phyloP scores from a whole-genome alignment of 441 rosid genomes.

The Brassica balearica region DNA sequence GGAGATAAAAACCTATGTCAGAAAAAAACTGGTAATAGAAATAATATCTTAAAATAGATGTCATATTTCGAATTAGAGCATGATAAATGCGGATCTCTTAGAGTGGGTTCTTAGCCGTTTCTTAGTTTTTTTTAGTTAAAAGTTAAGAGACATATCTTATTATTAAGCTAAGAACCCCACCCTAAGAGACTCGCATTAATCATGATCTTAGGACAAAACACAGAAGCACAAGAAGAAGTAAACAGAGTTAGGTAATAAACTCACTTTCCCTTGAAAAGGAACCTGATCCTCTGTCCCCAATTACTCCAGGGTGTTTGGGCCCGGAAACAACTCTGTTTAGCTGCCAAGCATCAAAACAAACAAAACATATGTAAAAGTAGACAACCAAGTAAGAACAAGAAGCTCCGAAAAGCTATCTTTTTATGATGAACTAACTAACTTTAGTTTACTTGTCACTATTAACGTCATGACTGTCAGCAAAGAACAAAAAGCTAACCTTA shows the following conservation, averaged over 20 bases:
- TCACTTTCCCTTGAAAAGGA: constrained; percentile 98
- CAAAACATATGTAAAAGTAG: background rate
- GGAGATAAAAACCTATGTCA: constrained; percentile 25
- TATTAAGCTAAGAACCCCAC: no score
- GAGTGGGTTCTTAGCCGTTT: no score
- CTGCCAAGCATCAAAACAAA: constrained; percentile 51
- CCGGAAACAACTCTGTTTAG: constrained; percentile 90
- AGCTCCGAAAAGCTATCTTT: background rate
- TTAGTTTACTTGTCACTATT: background rate
- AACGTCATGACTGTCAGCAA: background rate
- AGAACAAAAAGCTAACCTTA: constrained; percentile 56
- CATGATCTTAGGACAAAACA: background rate
- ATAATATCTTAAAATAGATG: background rate
- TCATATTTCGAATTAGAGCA: no score
- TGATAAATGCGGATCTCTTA: no score
- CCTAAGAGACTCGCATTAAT: no score
- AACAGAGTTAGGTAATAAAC: constrained; percentile 41
- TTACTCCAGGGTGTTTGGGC: constrained; percentile 90
- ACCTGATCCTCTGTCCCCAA: constrained; percentile 93
- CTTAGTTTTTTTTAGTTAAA: no score
- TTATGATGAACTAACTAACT: background rate
- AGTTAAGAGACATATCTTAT: no score
- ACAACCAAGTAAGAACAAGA: background rate
- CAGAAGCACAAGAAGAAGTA: constrained; percentile 19
- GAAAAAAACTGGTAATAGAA: background rate